Evolutionary conservation across 495 filamentous ascomycete species (phyloP).

Genomic region (Neurospora africana): DNA sequence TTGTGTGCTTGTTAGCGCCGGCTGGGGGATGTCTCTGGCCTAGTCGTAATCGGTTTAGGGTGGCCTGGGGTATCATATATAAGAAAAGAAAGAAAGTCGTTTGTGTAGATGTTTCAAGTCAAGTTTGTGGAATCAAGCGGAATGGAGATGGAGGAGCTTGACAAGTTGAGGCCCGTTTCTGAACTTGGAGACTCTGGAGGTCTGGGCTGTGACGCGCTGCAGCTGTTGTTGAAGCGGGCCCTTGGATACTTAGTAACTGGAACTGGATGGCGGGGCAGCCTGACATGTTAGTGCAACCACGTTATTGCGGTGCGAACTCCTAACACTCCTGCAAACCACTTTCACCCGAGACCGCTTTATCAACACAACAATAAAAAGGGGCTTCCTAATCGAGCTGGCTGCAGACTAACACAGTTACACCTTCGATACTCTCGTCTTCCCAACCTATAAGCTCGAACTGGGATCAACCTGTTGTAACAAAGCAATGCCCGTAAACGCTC

Average conservation of each 20-base stretch:
- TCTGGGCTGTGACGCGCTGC: neutral
- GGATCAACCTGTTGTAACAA: conserved; percentile 5
- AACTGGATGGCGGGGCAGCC: neutral
- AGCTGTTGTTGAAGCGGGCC: neutral
- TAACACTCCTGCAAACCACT: neutral
- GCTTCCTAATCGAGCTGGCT: neutral
- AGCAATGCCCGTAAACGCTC: conserved; percentile 18
- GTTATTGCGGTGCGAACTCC: neutral
- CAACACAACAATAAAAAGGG: neutral
- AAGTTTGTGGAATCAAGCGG: neutral
- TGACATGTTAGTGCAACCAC: neutral
- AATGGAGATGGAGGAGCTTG: neutral
- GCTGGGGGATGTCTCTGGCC: neutral
- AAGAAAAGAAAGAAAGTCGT: neutral
- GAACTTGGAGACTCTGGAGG: neutral
- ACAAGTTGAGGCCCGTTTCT: neutral
- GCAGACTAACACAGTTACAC: neutral
- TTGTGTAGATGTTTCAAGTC: neutral
- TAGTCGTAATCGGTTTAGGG: neutral
- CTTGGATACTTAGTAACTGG: too few relatives aligned
- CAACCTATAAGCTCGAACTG: neutral
- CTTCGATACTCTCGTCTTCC: neutral
- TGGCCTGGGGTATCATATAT: neutral
- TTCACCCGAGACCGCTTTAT: neutral
- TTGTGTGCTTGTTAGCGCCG: conserved; percentile 7